Conservation (phyloP, 2,329 filamentous ascomycete genomes). For the Thelonectria blattea region DNA sequence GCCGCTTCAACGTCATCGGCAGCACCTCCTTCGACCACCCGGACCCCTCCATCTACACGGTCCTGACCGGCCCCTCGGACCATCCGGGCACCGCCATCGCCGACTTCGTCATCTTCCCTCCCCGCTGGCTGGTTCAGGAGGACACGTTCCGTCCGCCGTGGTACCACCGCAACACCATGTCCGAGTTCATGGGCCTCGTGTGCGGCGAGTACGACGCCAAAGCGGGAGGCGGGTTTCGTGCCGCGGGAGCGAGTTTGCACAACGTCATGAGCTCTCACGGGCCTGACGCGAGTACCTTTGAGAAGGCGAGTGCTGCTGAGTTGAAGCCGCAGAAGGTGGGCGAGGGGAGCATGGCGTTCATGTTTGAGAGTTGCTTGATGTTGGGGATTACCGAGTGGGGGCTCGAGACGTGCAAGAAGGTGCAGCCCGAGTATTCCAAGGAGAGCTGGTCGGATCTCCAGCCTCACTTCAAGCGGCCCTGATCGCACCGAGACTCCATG, state of each 20-base stretch:
- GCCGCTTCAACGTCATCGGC: conserved; percentile 77
- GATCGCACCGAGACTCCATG: neutral
- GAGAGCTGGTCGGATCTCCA: conserved; percentile 69
- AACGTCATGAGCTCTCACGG: conserved; percentile 75
- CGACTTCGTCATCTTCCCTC: conserved; percentile 77
- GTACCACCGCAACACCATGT: conserved; percentile 74
- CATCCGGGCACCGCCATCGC: conserved; percentile 68
- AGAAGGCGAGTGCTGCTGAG: conserved; percentile 61
- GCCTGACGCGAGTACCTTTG: conserved; percentile 62
- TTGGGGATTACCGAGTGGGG: conserved; percentile 77
- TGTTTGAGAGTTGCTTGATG: conserved; percentile 74
- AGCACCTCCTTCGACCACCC: conserved; percentile 71
- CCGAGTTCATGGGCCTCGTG: conserved; percentile 69
- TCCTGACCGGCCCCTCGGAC: conserved; percentile 67
- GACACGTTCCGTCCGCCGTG: conserved; percentile 76
- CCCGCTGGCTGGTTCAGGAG: conserved; percentile 72
- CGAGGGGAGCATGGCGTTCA: conserved; percentile 68
- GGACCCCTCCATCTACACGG: conserved; percentile 79
- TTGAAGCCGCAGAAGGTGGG: conserved; percentile 65
- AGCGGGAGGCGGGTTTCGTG: conserved; percentile 61
- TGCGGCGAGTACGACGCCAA: conserved; percentile 67
- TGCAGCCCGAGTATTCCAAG: conserved; percentile 71
- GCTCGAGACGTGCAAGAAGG: conserved; percentile 61
- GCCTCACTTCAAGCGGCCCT: conserved; percentile 31
- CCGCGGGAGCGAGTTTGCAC: conserved; percentile 66